These are phyloP conservation scores for Lentinula aciculospora DNA, from an alignment of 768 basidiomycete genomes.

Conservation along the genomic window DNA sequence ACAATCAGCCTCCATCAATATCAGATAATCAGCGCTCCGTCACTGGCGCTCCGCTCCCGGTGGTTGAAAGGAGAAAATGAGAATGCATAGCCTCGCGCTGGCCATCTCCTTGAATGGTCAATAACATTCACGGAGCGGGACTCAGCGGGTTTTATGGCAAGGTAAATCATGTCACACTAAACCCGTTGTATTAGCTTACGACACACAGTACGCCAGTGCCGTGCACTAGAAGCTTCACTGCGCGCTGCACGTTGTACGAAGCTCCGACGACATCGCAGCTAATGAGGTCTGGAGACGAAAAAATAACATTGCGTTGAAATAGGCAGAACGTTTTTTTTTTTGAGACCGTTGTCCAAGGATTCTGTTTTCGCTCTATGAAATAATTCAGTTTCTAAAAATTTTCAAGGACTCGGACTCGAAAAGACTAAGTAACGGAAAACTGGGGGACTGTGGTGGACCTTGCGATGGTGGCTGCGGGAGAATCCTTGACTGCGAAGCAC, in stretches of 20 bases:
- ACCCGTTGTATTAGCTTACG: slow-evolving; percentile 3
- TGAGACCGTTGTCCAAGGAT: neutral
- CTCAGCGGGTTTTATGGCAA: slow-evolving; percentile 1
- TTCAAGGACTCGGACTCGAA: neutral
- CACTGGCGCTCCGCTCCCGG: slow-evolving; percentile 5
- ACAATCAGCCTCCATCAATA: neutral
- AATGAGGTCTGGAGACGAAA: neutral
- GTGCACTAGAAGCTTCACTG: slow-evolving; percentile 1
- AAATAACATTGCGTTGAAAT: neutral
- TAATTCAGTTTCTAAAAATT: no score
- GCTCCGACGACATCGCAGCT: slow-evolving; percentile 4
- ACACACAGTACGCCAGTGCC: neutral
- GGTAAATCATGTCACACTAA: neutral
- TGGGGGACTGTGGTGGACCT: neutral
- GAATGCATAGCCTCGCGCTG: neutral
- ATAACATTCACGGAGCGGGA: slow-evolving; percentile 3
- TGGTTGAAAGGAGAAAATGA: neutral
- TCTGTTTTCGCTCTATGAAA: neutral
- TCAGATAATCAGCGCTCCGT: slow-evolving; percentile 7
- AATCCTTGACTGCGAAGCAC: neutral
- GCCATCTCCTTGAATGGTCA: neutral
- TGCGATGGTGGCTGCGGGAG: neutral
- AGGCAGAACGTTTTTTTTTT: neutral
- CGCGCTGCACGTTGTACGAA: slow-evolving; percentile 6
- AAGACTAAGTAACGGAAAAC: neutral